Evolutionary conservation across 495 filamentous ascomycete species (phyloP), one percentile per base, ranked within the genome.

Genomic region (Evernia prunastri): DNA sequence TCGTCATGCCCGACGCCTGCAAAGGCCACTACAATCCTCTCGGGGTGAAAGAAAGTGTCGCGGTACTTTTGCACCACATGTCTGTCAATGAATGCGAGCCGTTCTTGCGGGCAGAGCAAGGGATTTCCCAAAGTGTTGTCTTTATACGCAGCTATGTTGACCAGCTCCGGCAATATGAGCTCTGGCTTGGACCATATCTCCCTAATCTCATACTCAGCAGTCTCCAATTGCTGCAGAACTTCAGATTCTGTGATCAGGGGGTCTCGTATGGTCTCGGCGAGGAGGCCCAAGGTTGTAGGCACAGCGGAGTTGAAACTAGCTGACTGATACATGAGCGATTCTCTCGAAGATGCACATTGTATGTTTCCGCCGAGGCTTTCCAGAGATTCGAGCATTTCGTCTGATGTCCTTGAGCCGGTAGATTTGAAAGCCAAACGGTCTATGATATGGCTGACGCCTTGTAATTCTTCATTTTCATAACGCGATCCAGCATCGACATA

Each of bases 141-240:
- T 77, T 90, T 91, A 77, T 90, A 99, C 5, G 92, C 94, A 3
- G 93, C 90, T 81, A 89, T 91, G 72, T 99, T 95, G 56, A 96
- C 86, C 72, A 99, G 73, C 76, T 99, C 94, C 10, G 95, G 95
- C 58, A 99, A 75, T 67, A 99, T 97, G 60, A 99, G 81, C 69
- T 97, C 93, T 7, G 94, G 92, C 78, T 92, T 97, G 45, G 89
- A 88, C 95, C 94, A 99, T 59, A 99, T 99, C 78, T 99, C 94
- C 31, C 82, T 83, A 70, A 99, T 95, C 76, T 99, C 94, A 68
- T 97, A 99, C 53, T 90, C 86, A 4, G 92, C 94, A 25, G 91
- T 96, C 70, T 88, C 84, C 20, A 99, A 80, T 74, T 99, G 93
- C 68, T 89, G 83, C 39, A 80, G 71, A 1, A 99, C 88, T 72